Evolutionary conservation across 129 eudicot genomes (phyloP).

Genomic region (Lonicera japonica): DNA sequence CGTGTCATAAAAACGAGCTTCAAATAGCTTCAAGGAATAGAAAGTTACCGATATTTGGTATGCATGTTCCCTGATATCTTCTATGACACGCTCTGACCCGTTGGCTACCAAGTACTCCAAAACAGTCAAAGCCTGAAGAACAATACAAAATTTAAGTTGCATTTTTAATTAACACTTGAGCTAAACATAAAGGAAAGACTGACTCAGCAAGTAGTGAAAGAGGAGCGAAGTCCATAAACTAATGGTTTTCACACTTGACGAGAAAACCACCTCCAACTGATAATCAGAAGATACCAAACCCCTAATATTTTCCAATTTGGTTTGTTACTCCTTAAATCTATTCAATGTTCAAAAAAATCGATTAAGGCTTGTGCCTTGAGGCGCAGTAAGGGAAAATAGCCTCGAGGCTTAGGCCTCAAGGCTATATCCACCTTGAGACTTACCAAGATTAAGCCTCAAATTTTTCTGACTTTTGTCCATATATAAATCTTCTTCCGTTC

Average conservation of each 20-base stretch:
- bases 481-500: too few relatives aligned
- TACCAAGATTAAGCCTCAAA: too few relatives aligned
- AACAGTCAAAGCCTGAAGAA: slow-evolving; percentile 83
- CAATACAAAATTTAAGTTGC: slow-evolving; percentile 6
- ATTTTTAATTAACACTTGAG: not conserved
- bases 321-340: too few relatives aligned
- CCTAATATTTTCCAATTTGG: too few relatives aligned
- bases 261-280: not conserved
- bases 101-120: slow-evolving; percentile 93
- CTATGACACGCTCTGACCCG: slow-evolving; percentile 95
- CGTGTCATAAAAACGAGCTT: not conserved
- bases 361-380: too few relatives aligned
- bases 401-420: too few relatives aligned
- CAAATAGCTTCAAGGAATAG: slow-evolving; percentile 15
- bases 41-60: slow-evolving; percentile 73
- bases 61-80: slow-evolving; percentile 88
- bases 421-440: too few relatives aligned
- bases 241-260: too few relatives aligned
- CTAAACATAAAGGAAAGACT: not conserved
- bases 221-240: not conserved
- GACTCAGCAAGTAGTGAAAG: not conserved
- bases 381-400: too few relatives aligned
- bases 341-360: too few relatives aligned
- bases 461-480: too few relatives aligned
- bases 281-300: too few relatives aligned